These are phyloP conservation scores for Ramaria sp. DNA, from an alignment of 768 basidiomycete genomes.

Conservation along the genomic window DNA sequence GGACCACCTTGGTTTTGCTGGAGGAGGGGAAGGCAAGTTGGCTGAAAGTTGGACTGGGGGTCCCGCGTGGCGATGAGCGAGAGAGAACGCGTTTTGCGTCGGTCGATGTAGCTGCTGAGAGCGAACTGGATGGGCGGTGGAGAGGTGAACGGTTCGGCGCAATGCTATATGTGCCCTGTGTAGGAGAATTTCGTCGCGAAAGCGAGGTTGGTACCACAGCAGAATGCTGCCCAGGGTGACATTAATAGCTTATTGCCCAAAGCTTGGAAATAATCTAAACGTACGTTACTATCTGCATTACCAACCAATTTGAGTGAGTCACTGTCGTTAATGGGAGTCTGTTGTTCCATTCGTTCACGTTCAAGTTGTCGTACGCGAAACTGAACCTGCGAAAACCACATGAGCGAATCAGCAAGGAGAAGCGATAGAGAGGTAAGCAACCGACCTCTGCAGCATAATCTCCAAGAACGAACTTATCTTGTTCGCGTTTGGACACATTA, in stretches of 20 bases:
- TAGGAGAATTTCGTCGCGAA: neutral
- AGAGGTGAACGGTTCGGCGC: neutral
- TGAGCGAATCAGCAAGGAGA: neutral
- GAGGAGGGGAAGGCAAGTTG: neutral
- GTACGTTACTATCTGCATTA: neutral
- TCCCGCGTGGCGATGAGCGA: neutral
- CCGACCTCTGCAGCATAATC: conserved; percentile 7
- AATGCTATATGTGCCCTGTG: neutral
- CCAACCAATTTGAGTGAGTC: neutral
- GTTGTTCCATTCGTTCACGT: neutral
- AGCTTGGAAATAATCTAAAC: neutral
- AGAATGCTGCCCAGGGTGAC: neutral
- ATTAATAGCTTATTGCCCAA: neutral
- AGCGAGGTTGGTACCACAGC: neutral
- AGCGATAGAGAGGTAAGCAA: neutral
- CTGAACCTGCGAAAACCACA: neutral
- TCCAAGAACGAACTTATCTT: neutral
- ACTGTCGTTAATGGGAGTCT: neutral
- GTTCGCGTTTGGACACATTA: conserved; percentile 1
- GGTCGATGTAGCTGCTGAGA: neutral
- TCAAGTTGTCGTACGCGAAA: conserved; percentile 5
- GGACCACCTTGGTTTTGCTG: neutral
- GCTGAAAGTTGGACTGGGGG: neutral
- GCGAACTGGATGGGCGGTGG: neutral
- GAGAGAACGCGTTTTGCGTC: neutral